Evolutionary conservation across 2,329 filamentous ascomycete genomes (phyloP), one percentile per base, ranked within the genome.

Genomic region (Seiridium unicorne): DNA sequence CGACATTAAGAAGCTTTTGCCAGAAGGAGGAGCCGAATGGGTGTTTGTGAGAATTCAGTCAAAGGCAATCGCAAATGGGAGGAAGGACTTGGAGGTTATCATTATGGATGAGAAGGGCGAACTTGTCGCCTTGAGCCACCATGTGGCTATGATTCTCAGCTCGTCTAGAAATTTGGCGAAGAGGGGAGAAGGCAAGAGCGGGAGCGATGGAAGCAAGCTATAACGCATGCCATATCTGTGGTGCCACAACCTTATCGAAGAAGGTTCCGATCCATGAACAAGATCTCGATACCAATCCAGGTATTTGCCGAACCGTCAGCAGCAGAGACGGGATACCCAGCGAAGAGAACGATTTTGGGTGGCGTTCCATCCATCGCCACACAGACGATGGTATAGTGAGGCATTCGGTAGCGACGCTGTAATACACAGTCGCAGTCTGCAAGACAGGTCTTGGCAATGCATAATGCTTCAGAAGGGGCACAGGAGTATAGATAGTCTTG

Each of bases 1-100:
- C 46, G 89, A 92, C 66, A 76, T 91, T 57, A 92, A 91, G 78
- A 91, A 90, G 70, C 72, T 79, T n/a, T 70, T 91, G 55, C 89
- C 89, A 0, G 75, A 76, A 38, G 81, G 84, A 59, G 89, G 89
- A 0, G 84, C 85, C 1, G 85, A 89, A 69, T 91, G 87, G 84
- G 70, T 92, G 60, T 89, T 87, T 69, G 80, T 83, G 44, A 79
- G 88, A 34, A 79, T 87, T 13, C 60, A 63, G 18, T 47, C 62
- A 44, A 70, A 69, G 61, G 58, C 61, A 34, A 63, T 70, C 42
- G 57, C 58, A 55, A 67, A 68, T 38, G 68, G 68, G 6, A 57
- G 67, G 42, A 63, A 60, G 32, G 71, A 73, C 10, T 65, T 72
- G 13, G 71, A 73, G 55, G 64, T 70, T 26, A 62, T 72, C 26